These are phyloP conservation scores for Penicillium waksmanii DNA, from an alignment of 495 filamentous ascomycete species.

Conservation along the genomic window DNA sequence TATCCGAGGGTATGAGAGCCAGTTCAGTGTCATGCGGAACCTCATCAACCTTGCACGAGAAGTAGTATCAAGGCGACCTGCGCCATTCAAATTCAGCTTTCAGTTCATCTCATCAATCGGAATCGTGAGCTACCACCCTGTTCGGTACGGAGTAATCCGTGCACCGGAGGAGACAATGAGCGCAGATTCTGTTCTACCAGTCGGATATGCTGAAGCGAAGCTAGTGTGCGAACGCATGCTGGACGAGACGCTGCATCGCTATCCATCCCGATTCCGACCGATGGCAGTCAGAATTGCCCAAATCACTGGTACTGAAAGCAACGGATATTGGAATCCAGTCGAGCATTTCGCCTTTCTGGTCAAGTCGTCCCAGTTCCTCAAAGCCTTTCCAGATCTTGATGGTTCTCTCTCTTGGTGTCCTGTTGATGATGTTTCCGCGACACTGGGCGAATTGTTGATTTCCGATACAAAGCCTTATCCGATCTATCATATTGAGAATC, in stretches of 20 bases:
- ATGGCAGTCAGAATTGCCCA: conserved; percentile 47
- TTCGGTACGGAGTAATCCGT: conserved; percentile 4
- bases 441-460: conserved; percentile 43
- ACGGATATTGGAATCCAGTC: conserved; percentile 56
- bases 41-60: conserved; percentile 45
- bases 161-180: background rate
- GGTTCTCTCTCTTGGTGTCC: conserved; percentile 48
- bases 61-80: conserved; percentile 22
- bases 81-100: conserved; percentile 3
- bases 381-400: conserved; percentile 43
- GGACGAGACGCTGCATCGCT: conserved; percentile 33
- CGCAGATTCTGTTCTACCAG: conserved; percentile 13
- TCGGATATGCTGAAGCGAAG: conserved; percentile 55
- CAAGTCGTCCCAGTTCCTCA: conserved; percentile 53
- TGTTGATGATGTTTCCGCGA: conserved; percentile 47
- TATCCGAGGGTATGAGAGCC: conserved; percentile 32
- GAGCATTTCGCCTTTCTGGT: conserved; percentile 56
- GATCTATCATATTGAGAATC: conserved; percentile 58
- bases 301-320: conserved; percentile 51
- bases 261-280: conserved; percentile 3
- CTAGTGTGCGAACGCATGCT: conserved; percentile 47
- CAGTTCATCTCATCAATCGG: conserved; percentile 58
- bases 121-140: conserved; percentile 48
- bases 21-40: conserved; percentile 32
- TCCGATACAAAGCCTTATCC: conserved; percentile 29